Base-by-base conservation (phyloP, 441 rosid species). In the Omphalea diandra region DNA sequence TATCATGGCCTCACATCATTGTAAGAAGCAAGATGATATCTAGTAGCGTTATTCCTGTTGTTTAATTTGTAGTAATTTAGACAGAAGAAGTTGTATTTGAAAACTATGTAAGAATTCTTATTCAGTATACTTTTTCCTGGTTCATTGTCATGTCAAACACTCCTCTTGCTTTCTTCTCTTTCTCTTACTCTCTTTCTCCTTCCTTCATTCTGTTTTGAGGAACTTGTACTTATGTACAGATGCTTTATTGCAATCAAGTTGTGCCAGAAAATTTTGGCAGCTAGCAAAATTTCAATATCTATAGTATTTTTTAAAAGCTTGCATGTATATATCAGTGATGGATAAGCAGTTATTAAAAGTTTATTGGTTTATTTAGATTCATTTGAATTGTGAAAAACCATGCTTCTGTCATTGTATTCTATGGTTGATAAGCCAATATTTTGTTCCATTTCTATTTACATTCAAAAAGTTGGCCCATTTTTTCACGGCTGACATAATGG, bases 21-120 rank as follows among this genome's bases (percentile, higher is more conserved):
- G 76, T 79, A 68, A 78, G 74, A 78, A 75, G 75, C 75, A 77
- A 69, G 71, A 38, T 80, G 56, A 58, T n/a, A n/a, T 69, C 73
- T 78, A 77, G 73, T 74, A 63, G 81, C 53, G 71, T 33, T 80
- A 20, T 73, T 24, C 62, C 58, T 69, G 56, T 65, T 78, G 73
- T 81, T 71, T 55, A 50, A 67, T 70, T 63, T 74, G 65, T 53
- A n/a, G 9, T 59, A 43, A 36, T 35, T 65, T 75, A 79, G 83
- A 72, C 73, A 72, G 70, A 68, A 73, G 74, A 75, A 67, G 52
- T 43, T 80, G 76, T 70, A 69, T 73, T n/a, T 32, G 61, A 63
- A 75, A 58, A 74, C 65, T 70, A 65, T 76, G 78, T 78, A 82
- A 53, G 63, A 73, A 70, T 74, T 70, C 76, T 71, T 68, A 77